A percentile compares a stretch with the other conserved stretches of the same genome.
Evolutionary conservation across 2,329 filamentous ascomycete species (phyloP).

Genomic region (Myrmaecium sp.): DNA sequence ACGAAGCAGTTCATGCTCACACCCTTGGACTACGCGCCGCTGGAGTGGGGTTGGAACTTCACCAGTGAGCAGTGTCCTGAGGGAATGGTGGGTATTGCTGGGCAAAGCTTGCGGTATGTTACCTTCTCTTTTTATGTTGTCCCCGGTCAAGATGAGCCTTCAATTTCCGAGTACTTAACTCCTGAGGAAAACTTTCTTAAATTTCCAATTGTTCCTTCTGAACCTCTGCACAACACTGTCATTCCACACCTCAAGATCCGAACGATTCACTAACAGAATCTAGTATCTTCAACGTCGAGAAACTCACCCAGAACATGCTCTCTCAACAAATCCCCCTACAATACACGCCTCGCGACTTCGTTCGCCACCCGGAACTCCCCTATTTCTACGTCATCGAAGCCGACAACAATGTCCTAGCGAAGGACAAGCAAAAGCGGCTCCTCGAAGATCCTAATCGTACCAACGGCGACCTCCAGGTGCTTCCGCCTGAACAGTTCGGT

Average conservation of each 20-base stretch:
- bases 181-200: slow-evolving; percentile 31
- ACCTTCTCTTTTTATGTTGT: slow-evolving; percentile 12
- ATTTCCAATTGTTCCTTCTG: slow-evolving; percentile 97
- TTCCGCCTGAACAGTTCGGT: slow-evolving; percentile 72
- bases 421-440: slow-evolving; percentile 57
- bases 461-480: slow-evolving; percentile 26
- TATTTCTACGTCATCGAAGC: slow-evolving; percentile 90
- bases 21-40: slow-evolving; percentile 68
- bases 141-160: slow-evolving; percentile 44
- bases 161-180: slow-evolving; percentile 25
- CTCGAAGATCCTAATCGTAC: slow-evolving; percentile 44
- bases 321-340: slow-evolving; percentile 74
- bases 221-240: slow-evolving; percentile 35
- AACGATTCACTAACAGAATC: slow-evolving; percentile 1
- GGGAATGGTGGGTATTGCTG: slow-evolving; percentile 87
- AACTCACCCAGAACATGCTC: slow-evolving; percentile 67
- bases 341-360: slow-evolving; percentile 78
- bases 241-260: too few species aligned
- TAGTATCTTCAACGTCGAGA: slow-evolving; percentile 81
- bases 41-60: slow-evolving; percentile 95
- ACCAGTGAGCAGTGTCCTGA: slow-evolving; percentile 87
- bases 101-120: slow-evolving; percentile 66
- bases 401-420: slow-evolving; percentile 79
- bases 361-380: slow-evolving; percentile 72
- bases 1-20: slow-evolving; percentile 83